Evolutionary conservation across 495 filamentous ascomycete species (phyloP), one percentile per base, ranked within the genome.

Genomic region (Talaromyces liani): DNA sequence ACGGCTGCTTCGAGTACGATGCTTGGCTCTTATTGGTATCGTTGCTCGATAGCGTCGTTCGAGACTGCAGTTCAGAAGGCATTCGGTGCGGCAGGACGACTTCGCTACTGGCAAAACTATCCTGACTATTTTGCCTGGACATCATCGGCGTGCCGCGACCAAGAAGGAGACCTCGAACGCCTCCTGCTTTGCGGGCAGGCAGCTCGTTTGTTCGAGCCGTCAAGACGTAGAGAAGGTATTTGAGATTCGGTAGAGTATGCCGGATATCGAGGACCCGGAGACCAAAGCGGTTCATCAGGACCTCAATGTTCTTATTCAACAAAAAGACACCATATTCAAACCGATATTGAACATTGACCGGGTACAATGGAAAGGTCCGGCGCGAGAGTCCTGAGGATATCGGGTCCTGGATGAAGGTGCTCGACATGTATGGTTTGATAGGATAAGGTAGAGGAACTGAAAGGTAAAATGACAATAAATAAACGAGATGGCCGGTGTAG

Each of bases 321-420:
- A 98, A 75, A 66, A 98, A 98, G 65, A 97, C 92, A 5, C 81
- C 94, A 76, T 98, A 98, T 65, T 97, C 93, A 70, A 97, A 97
- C 9, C 93, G 85, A 69, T 90, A 96, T 31, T 88, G 82, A 6
- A 92, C 86, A 12, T 85, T 86, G 63, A 90, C 88, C 36, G 88
- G 81, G 72, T 90, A 91, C 0, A 98, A 81, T 2, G 93, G 94
- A 70, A 91, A 95, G 2, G 84, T 87, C 20, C 89, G 82, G 60
- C 86, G 84, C 6, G 85, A 79, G 4, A 92, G 81, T n/a, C 72
- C 70, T 6, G 85, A 77, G 51, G 85, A 88, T 60, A 98, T 87
- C 7, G 87, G 87, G 69, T 98, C 94, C 60, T 86, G 83, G 61
- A 97, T 89, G 58, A 86, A 84, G 22, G 88, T 90, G 16, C 82